phyloP scores from a whole-genome alignment of 176 grass and related monocot species.

The Musa beccarii region DNA sequence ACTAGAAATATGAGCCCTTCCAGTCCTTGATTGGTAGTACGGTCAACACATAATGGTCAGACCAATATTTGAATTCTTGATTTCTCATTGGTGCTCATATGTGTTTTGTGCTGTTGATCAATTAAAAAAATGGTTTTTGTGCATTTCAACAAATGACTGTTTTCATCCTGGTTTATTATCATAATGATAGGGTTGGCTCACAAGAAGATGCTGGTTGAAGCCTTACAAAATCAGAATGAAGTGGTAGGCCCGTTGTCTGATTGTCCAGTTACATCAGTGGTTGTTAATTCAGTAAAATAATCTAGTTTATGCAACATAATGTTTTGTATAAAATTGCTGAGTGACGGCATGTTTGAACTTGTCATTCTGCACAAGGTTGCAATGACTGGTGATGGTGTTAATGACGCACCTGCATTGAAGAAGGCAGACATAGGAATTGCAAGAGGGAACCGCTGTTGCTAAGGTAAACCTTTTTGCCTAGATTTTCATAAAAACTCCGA shows the following conservation, averaged over 20 bases:
- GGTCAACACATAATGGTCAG: too few species aligned
- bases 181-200: conserved; percentile 78
- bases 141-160: neutral
- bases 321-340: conserved; percentile 12
- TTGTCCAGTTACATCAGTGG: neutral
- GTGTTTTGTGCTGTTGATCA: too few species aligned
- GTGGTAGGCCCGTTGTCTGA: conserved; percentile 43
- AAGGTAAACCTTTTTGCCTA: conserved; percentile 47
- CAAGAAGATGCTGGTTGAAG: conserved; percentile 98
- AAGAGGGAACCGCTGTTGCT: conserved; percentile 87
- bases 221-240: conserved; percentile 94
- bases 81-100: too few species aligned
- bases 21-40: too few species aligned
- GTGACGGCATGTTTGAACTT: conserved; percentile 12
- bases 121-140: neutral
- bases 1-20: too few species aligned
- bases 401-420: conserved; percentile 98
- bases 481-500: neutral
- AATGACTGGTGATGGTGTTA: conserved; percentile 99
- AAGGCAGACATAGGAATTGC: conserved; percentile 99
- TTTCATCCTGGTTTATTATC: conserved; percentile 24
- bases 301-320: neutral
- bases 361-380: conserved; percentile 61
- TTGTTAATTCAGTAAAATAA: neutral
- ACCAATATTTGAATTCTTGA: too few species aligned